These are phyloP conservation scores for Tolypocladium amazonense DNA, from an alignment of 2,329 filamentous ascomycete genomes.

Conservation along the genomic window DNA sequence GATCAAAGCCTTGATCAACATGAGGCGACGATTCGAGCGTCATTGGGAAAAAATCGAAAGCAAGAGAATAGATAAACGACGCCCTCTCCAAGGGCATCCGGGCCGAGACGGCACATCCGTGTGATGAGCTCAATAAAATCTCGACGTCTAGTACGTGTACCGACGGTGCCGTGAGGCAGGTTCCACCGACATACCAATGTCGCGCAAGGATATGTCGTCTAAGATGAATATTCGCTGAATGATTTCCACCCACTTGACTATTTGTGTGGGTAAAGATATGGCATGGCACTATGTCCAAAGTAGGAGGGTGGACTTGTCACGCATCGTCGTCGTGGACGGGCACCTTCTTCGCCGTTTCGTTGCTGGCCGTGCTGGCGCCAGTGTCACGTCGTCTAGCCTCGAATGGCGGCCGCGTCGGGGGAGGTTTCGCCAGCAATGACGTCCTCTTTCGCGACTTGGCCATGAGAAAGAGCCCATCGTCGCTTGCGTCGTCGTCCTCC, in stretches of 20 bases:
- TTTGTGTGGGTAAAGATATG: not conserved
- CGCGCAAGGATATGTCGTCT: not conserved
- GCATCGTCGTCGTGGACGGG: constrained; percentile 22
- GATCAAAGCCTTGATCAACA: not conserved
- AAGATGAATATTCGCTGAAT: not conserved
- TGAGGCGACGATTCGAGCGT: not conserved
- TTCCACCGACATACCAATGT: not conserved
- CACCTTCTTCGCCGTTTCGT: constrained; percentile 53
- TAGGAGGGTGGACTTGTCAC: not conserved
- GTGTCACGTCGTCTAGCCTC: constrained; percentile 43
- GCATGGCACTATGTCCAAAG: not conserved
- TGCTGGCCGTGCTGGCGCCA: constrained; percentile 50
- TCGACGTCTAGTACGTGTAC: not conserved
- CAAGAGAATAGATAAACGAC: not conserved
- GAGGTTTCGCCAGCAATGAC: constrained; percentile 6
- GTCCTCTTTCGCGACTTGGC: constrained; percentile 38
- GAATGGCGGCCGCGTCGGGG: constrained; percentile 16
- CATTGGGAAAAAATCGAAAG: not conserved
- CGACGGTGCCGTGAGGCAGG: not conserved
- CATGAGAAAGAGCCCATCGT: constrained; percentile 45
- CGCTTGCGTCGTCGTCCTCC: constrained; percentile 39
- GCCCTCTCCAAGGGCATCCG: not conserved
- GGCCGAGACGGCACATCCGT: not conserved
- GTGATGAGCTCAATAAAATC: not conserved
- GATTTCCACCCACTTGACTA: not conserved